phyloP scores from a whole-genome alignment of 2,329 filamentous ascomycete genomes.

The Mariannaea elegans region DNA sequence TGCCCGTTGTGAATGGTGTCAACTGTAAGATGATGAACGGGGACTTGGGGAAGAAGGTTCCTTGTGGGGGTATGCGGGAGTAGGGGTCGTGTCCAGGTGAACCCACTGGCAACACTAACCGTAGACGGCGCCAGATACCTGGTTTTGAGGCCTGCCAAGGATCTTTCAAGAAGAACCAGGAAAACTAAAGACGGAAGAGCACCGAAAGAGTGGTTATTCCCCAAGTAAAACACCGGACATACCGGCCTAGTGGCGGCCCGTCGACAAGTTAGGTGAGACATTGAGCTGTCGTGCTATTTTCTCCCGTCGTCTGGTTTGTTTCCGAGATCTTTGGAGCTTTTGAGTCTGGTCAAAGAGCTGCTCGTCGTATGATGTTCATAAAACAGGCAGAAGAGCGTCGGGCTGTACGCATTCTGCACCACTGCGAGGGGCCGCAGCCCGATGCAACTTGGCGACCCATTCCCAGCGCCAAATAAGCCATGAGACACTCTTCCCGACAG shows the following conservation, averaged over 20 bases:
- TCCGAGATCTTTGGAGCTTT: background rate
- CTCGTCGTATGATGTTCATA: slow-evolving; percentile 37
- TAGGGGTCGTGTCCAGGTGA: slow-evolving; percentile 23
- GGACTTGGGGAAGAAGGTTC: slow-evolving; percentile 22
- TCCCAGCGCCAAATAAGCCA: slow-evolving; percentile 35
- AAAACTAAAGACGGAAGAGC: slow-evolving; percentile 14
- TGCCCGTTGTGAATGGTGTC: slow-evolving; percentile 7
- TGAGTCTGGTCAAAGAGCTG: slow-evolving; percentile 13
- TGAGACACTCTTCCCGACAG: slow-evolving; percentile 31
- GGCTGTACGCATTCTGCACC: slow-evolving; percentile 32
- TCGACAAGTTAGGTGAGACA: slow-evolving; percentile 20
- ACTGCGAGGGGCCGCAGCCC: slow-evolving; percentile 34
- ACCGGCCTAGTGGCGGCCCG: slow-evolving; percentile 26
- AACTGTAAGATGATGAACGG: slow-evolving; percentile 28
- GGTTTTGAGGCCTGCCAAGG: slow-evolving; percentile 23
- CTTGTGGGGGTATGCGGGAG: slow-evolving; percentile 32
- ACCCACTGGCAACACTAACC: slow-evolving; percentile 28
- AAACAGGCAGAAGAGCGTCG: slow-evolving; percentile 19
- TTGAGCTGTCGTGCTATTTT: background rate
- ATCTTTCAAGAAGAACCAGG: slow-evolving; percentile 12
- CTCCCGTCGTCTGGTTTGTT: background rate
- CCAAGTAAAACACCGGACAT: slow-evolving; percentile 12
- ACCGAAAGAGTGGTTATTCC: slow-evolving; percentile 7
- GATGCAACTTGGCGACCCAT: slow-evolving; percentile 40
- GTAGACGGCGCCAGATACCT: slow-evolving; percentile 26